Evolutionary conservation across 2,329 filamentous ascomycete species (phyloP).

Genomic region (Nannizziopsis barbatae): DNA sequence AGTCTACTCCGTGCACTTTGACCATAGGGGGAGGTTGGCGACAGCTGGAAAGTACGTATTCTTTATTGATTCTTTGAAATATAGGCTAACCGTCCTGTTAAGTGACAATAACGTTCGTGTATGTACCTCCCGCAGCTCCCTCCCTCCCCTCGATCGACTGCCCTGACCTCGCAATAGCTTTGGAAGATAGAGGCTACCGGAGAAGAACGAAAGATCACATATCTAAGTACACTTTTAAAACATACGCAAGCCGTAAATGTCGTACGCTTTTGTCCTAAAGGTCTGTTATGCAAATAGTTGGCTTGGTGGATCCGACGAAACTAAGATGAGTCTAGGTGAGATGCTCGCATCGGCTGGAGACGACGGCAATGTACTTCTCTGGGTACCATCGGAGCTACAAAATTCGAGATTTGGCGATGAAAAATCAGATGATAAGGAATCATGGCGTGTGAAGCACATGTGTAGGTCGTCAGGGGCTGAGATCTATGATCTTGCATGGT

Average conservation of each 20-base stretch:
- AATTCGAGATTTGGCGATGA: conserved; percentile 67
- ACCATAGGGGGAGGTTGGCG: conserved; percentile 83
- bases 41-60: conserved; percentile 64
- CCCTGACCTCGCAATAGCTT: conserved; percentile 47
- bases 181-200: conserved; percentile 83
- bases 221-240: conserved; percentile 80
- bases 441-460: conserved; percentile 96
- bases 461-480: conserved; percentile 88
- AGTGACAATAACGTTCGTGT: conserved; percentile 87
- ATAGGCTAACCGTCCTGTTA: conserved; percentile 10
- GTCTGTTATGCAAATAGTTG: conserved; percentile 40
- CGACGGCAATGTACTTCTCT: conserved; percentile 92
- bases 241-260: conserved; percentile 98
- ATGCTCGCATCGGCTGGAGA: conserved; percentile 89
- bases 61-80: conserved; percentile 1
- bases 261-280: conserved; percentile 87
- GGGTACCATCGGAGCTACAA: conserved; percentile 76
- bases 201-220: conserved; percentile 79
- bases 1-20: conserved; percentile 95
- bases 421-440: conserved; percentile 82
- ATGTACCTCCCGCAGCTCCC: conserved; percentile 29
- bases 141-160: conserved; percentile 15
- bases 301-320: background rate
- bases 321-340: conserved; percentile 51
- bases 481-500: conserved; percentile 98